A percentile compares a stretch with the other conserved stretches of the same genome.
phyloP scores from a whole-genome alignment of 2,329 filamentous ascomycete genomes.

The Trichoderma breve region DNA sequence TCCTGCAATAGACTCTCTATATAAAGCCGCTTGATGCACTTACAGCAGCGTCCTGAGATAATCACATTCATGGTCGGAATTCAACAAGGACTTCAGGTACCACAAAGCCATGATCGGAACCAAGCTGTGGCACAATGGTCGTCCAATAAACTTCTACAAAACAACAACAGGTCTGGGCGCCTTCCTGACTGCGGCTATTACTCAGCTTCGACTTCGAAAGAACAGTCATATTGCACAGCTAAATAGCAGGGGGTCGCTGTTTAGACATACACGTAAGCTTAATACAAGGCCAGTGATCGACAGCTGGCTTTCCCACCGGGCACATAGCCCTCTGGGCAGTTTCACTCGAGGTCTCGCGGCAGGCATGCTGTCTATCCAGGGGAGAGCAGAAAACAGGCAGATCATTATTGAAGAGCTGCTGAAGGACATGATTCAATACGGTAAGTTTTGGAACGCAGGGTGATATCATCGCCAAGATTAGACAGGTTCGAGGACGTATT shows the following conservation, averaged over 20 bases:
- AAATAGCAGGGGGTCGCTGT: rapidly evolving
- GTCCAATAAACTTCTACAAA: too few species aligned
- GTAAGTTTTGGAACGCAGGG: too few species aligned
- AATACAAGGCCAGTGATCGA: neutral
- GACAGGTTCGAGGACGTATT: neutral
- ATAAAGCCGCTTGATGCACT: neutral
- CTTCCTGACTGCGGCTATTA: neutral
- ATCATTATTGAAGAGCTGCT: neutral
- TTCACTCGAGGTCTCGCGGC: neutral
- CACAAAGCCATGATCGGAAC: neutral
- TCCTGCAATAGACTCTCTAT: neutral
- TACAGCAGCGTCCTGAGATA: neutral
- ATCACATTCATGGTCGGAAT: neutral
- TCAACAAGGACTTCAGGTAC: neutral
- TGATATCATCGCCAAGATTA: neutral
- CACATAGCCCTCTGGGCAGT: neutral
- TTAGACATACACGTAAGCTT: neutral
- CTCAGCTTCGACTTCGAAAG: neutral
- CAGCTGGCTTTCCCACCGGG: neutral
- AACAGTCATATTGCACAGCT: neutral
- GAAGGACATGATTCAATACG: neutral
- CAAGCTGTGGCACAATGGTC: rapidly evolving
- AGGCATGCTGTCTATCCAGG: neutral
- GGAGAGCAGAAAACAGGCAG: neutral
- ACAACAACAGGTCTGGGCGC: too few species aligned